Evolutionary conservation across 1,284 basidiomycete species (phyloP), one percentile per base, ranked within the genome.

Genomic region (Cryptococcus depauperatus): DNA sequence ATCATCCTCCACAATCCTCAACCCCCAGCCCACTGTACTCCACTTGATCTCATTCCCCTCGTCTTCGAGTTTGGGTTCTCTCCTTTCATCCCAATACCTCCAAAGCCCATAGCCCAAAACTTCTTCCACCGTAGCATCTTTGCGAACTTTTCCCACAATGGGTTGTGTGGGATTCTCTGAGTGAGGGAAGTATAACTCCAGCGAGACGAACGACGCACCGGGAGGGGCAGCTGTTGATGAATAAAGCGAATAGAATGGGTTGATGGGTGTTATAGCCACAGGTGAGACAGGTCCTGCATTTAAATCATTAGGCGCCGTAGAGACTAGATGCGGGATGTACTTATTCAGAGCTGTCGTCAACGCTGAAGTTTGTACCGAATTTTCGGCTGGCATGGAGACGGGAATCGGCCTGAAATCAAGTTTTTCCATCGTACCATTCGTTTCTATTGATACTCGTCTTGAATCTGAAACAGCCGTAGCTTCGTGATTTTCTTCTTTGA

Each of bases 1-100:
- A 66, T 97, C 91, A 42, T 92, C 88, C 62, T 99, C 93, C 7
- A 92, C 88, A 46, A 98, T 91, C 48, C 90, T 76, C 69, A 99
- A 68, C n/a, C 89, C 83, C 92, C 93, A 99, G 1, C 87, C 90
- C 1, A 86, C 76, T 0, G 87, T 85, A 34, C 79, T 83, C 44
- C 87, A 72, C 56, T 71, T 78, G 19, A 62, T 63, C 16, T 40
- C 38, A 10, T 30, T 30, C 13, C 35, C 22, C 25, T 77, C 78
- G 25, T 65, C 64, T 27, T 59, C 67, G 25, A 95, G 68, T 57
- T 79, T 79, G 0, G 90, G 91, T 37, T 81, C 64, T 78, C 88
- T 82, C 0, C 78, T 79, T 56, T 88, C 83, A 60, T 97, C 91
- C 80, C 87, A 88, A 59, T 91, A 98, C 26, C 74, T 84, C 80